Conservation (phyloP, 495 filamentous ascomycete genomes). For the Cryomyces minteri region DNA sequence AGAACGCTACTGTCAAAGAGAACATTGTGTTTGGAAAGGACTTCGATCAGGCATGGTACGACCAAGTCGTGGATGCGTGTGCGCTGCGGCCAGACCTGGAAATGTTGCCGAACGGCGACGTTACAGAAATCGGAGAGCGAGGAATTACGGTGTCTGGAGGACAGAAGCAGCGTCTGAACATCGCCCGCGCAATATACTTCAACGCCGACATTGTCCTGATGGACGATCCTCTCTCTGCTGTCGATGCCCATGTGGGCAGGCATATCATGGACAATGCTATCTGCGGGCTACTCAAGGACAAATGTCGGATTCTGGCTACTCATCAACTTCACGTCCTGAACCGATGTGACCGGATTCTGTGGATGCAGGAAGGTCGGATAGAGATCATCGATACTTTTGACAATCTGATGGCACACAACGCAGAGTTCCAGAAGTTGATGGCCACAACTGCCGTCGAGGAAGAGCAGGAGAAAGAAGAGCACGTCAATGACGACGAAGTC, state of each 20-base stretch:
- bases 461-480: conserved; percentile 26
- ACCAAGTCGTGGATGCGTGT: conserved; percentile 41
- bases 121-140: conserved; percentile 60
- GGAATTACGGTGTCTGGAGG: conserved; percentile 72
- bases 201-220: conserved; percentile 29
- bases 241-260: conserved; percentile 44
- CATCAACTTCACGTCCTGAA: conserved; percentile 87
- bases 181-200: conserved; percentile 37
- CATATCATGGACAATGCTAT: conserved; percentile 97
- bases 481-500: conserved; percentile 23
- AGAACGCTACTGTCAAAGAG: conserved; percentile 68
- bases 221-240: conserved; percentile 33
- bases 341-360: conserved; percentile 78
- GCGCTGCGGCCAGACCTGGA: conserved; percentile 54
- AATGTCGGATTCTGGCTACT: conserved; percentile 79
- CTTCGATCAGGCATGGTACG: conserved; percentile 45
- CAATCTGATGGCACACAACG: conserved; percentile 60
- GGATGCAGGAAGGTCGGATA: conserved; percentile 74
- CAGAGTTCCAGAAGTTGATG: conserved; percentile 64
- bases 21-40: conserved; percentile 88
- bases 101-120: conserved; percentile 55
- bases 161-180: conserved; percentile 62
- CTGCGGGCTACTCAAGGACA: conserved; percentile 69
- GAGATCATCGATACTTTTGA: conserved; percentile 74
- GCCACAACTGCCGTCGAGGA: conserved; percentile 63